Base-by-base conservation (phyloP, 2,329 filamentous ascomycete genomes). In the Myotisia sp. region DNA sequence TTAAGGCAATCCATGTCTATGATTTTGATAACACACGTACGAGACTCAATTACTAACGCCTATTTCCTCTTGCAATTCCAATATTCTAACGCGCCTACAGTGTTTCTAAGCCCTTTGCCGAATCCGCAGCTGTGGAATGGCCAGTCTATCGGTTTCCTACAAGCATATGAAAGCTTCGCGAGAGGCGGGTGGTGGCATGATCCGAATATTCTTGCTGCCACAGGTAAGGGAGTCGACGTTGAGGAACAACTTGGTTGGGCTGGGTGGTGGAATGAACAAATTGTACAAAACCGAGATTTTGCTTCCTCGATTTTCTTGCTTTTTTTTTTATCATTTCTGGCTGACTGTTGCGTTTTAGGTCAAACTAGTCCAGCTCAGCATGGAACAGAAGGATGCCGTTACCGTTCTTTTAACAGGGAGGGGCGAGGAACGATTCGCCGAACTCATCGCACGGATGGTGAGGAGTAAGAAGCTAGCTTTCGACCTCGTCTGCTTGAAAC, bases 181-280 rank as follows among this genome's bases (percentile, higher is more conserved):
- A 80, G 79, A 45, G 87, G 86, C 44, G 85, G 87, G 42, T 98
- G 90, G 90, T 98, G 90, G 90, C 90, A 98, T 58, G 86, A 95
- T 51, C 71, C 74, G 27, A 74, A 74, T 42, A 86, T 98, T 42
- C 74, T 98, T 16, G 74, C 79, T 7, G 77, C 86, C 2, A 93
- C 85, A 1, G 90, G 90, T 34, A 71, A 84, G 37, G 90, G 90
- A 10, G 54, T 78, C 4, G 82, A 83, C 33, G 72, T 71, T 37
- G 90, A 95, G 58, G 86, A 95, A 55, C 64, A 70, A 26, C 74
- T 76, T 16, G 86, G 72, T 6, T 98, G 87, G 87, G 65, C 80
- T 37, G 85, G 85, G 22, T 94, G 83, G 80, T 98, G 90, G 90
- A 95, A 95, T 51, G 87, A 95, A 52, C 75, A 79, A 47, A 77